A percentile compares a stretch with the other conserved stretches of the same genome.
These are phyloP conservation scores for Lentithecium fluviatile DNA, from an alignment of 495 filamentous ascomycete genomes.

Conservation along the genomic window DNA sequence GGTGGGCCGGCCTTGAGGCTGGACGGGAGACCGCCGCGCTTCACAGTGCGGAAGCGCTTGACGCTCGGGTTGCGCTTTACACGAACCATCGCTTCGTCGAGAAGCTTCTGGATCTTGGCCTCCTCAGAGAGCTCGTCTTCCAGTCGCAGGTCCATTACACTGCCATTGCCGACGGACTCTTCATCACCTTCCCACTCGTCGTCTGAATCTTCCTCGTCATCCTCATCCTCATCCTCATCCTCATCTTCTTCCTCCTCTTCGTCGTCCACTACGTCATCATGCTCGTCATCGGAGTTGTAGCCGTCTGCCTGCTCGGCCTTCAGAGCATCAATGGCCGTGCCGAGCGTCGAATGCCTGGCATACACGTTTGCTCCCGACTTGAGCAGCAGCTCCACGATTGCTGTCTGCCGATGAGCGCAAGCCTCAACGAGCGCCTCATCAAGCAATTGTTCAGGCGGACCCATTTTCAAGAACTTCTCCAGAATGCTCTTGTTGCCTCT, in stretches of 20 bases:
- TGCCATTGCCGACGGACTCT: constrained; percentile 4
- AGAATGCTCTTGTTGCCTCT: constrained; percentile 12
- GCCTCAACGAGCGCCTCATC: constrained; percentile 27
- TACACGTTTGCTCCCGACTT: constrained; percentile 25
- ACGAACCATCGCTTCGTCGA: constrained; percentile 21
- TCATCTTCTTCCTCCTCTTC: constrained; percentile 9
- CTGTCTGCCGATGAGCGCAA: constrained; percentile 1
- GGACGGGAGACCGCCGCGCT: constrained; percentile 3
- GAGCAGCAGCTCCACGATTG: constrained; percentile 17
- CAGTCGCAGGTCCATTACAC: constrained; percentile 19
- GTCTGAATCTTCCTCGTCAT: constrained; percentile 9
- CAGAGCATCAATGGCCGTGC: constrained; percentile 11
- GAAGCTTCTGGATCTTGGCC: constrained; percentile 26
- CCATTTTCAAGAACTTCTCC: constrained; percentile 2
- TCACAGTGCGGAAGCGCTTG: constrained; percentile 16
- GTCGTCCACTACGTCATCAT: constrained; percentile 7
- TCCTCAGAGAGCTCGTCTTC: constrained; percentile 22
- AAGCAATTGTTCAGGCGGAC: constrained; percentile 16
- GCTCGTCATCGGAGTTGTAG: constrained; percentile 25
- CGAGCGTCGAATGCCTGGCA: constrained; percentile 14
- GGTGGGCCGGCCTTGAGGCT: constrained; percentile 4
- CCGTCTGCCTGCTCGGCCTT: constrained; percentile 1
- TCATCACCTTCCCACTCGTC: constrained; percentile 12
- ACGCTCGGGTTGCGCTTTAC: constrained; percentile 28
- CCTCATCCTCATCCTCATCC: constrained; percentile 16